These are phyloP conservation scores for Alnus glutinosa DNA, from an alignment of 306 rosid genomes.

Conservation along the genomic window DNA sequence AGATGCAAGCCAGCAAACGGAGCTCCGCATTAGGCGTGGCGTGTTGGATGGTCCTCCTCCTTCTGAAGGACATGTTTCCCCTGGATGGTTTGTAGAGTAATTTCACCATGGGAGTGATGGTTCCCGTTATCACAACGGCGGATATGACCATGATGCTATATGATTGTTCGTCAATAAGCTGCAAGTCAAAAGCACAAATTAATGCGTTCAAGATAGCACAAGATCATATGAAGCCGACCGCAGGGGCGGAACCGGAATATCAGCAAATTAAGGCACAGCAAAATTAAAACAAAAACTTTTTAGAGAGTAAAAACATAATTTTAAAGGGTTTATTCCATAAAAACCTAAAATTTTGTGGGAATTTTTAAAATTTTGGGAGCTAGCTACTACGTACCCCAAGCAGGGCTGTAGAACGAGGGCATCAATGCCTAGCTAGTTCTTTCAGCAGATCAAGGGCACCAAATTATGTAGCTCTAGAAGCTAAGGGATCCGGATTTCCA, in stretches of 20 bases:
- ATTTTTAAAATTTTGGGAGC: too few relatives aligned
- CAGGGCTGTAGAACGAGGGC: too few relatives aligned
- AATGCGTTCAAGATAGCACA: background rate
- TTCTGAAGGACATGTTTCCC: slow-evolving; percentile 30
- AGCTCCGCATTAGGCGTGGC: slow-evolving; percentile 27
- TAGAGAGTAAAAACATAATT: too few relatives aligned
- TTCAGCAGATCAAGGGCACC: too few relatives aligned
- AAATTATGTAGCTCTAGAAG: too few relatives aligned
- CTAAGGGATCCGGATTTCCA: too few relatives aligned
- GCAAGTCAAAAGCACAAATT: slow-evolving; percentile 22
- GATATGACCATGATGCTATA: slow-evolving; percentile 40
- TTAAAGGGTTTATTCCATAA: too few relatives aligned
- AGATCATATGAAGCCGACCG: background rate
- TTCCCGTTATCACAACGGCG: slow-evolving; percentile 39
- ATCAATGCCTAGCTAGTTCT: too few relatives aligned
- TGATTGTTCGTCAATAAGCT: slow-evolving; percentile 47
- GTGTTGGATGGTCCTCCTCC: slow-evolving; percentile 50
- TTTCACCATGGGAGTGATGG: slow-evolving; percentile 40
- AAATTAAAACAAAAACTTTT: too few relatives aligned
- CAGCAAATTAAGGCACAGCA: too few relatives aligned
- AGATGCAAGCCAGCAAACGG: slow-evolving; percentile 48
- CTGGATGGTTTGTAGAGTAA: slow-evolving; percentile 54
- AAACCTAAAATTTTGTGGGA: too few relatives aligned
- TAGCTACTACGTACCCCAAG: too few relatives aligned
- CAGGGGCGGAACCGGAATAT: background rate